Percentiles rank a stretch among this genome's conserved stretches.
These are phyloP conservation scores for Cercospora beticola DNA, from an alignment of 2,329 filamentous ascomycete species.

Conservation along the genomic window DNA sequence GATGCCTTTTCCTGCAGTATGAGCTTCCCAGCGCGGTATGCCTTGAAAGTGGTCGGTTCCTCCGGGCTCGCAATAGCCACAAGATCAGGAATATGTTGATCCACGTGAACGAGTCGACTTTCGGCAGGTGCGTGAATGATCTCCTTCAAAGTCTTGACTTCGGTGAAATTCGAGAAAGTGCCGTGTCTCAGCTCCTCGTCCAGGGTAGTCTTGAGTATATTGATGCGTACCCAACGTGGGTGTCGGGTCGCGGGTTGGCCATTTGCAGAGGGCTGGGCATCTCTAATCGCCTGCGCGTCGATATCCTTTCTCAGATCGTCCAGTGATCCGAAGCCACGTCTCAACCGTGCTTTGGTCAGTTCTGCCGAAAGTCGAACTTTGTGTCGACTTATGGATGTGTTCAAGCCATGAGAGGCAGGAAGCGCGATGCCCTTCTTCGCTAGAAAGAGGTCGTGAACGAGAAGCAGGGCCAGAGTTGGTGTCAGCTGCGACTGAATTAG, in stretches of 20 bases:
- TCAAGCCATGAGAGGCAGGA: slow-evolving; percentile 73
- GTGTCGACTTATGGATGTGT: slow-evolving; percentile 73
- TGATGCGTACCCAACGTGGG: slow-evolving; percentile 91
- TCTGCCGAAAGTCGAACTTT: slow-evolving; percentile 79
- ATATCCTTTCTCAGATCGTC: slow-evolving; percentile 64
- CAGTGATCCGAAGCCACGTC: slow-evolving; percentile 66
- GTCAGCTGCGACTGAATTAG: slow-evolving; percentile 60
- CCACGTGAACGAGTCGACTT: slow-evolving; percentile 64
- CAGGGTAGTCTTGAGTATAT: slow-evolving; percentile 70
- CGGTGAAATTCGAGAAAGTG: slow-evolving; percentile 67
- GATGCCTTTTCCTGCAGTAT: slow-evolving; percentile 97
- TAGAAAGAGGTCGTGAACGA: slow-evolving; percentile 83
- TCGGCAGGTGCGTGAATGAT: slow-evolving; percentile 35
- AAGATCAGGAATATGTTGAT: slow-evolving; percentile 78
- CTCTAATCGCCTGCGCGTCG: slow-evolving; percentile 42
- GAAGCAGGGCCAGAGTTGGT: slow-evolving; percentile 73
- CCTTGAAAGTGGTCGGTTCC: slow-evolving; percentile 69
- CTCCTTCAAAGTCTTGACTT: slow-evolving; percentile 60
- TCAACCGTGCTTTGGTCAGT: slow-evolving; percentile 74
- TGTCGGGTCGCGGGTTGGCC: slow-evolving; percentile 50
- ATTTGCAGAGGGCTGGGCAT: slow-evolving; percentile 34
- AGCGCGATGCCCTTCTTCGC: slow-evolving; percentile 80
- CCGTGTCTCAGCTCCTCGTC: slow-evolving; percentile 65
- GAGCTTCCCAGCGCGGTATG: slow-evolving; percentile 73
- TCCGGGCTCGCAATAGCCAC: slow-evolving; percentile 69